These are phyloP conservation scores for Aspergillus quadricinctus DNA, from an alignment of 2,329 filamentous ascomycete genomes.

Conservation along the genomic window DNA sequence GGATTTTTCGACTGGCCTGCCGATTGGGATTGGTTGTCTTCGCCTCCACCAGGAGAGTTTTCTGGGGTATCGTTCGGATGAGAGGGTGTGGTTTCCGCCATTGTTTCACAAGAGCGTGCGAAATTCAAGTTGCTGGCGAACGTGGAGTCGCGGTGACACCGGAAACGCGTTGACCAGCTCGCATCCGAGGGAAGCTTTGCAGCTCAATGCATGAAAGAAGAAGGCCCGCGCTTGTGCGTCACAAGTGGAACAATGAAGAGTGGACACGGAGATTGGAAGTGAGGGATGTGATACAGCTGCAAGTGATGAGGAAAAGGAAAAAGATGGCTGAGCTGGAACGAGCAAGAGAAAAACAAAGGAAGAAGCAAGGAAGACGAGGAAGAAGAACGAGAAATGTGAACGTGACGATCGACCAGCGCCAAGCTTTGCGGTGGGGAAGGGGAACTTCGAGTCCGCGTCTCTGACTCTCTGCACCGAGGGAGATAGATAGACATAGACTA, in stretches of 20 bases:
- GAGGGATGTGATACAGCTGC: background rate
- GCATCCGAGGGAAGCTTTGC: slow-evolving; percentile 8
- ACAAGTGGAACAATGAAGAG: background rate
- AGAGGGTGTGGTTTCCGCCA: slow-evolving; percentile 20
- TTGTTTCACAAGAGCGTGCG: slow-evolving; percentile 16
- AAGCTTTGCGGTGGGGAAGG: slow-evolving; percentile 6
- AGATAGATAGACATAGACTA: background rate
- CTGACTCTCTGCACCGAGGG: background rate
- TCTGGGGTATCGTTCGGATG: slow-evolving; percentile 34
- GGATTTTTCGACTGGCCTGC: slow-evolving; percentile 26
- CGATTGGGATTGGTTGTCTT: slow-evolving; percentile 27
- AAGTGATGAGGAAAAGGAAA: background rate
- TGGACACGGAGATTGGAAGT: too few species aligned
- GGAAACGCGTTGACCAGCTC: slow-evolving; percentile 5
- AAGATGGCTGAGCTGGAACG: background rate
- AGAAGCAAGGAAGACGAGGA: slow-evolving; percentile 3
- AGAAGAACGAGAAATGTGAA: slow-evolving; percentile 2
- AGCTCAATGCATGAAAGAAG: slow-evolving; percentile 17
- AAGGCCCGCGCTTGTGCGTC: slow-evolving; percentile 1
- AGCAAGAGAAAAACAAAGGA: background rate
- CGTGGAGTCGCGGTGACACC: slow-evolving; percentile 2
- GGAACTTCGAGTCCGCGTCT: background rate
- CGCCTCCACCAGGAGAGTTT: slow-evolving; percentile 35
- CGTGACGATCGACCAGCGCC: slow-evolving; percentile 12
- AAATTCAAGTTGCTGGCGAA: slow-evolving; percentile 2